phyloP scores from a whole-genome alignment of 2,329 filamentous ascomycete species.

The Lachnellula hyalina region DNA sequence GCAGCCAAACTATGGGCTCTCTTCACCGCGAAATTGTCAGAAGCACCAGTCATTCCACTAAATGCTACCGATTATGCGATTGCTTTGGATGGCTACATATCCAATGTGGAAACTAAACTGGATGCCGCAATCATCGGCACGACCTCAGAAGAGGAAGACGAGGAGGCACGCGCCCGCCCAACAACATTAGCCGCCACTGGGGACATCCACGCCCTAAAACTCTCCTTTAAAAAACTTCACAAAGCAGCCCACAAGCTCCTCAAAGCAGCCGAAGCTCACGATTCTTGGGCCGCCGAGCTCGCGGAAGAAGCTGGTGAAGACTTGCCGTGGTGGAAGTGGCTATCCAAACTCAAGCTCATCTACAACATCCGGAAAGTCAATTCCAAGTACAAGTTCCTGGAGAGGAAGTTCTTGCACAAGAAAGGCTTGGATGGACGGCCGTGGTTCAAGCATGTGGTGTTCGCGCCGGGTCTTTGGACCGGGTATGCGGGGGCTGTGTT shows the following conservation, averaged over 20 bases:
- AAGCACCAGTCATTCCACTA: constrained; percentile 46
- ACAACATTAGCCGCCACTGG: constrained; percentile 15
- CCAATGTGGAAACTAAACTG: constrained; percentile 27
- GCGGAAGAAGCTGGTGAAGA: constrained; percentile 42
- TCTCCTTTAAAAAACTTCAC: constrained; percentile 26
- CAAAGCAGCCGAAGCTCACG: constrained; percentile 23
- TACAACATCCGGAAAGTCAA: constrained; percentile 64
- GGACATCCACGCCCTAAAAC: constrained; percentile 19
- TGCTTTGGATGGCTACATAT: constrained; percentile 29
- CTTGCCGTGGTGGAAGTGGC: constrained; percentile 75
- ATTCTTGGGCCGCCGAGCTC: constrained; percentile 25
- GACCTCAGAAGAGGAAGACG: constrained; percentile 21
- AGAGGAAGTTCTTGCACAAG: constrained; percentile 72
- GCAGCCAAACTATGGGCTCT: constrained; percentile 49
- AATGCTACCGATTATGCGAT: constrained; percentile 42
- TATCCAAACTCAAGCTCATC: constrained; percentile 59
- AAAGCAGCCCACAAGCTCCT: constrained; percentile 22
- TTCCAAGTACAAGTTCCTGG: constrained; percentile 75
- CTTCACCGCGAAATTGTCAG: constrained; percentile 43
- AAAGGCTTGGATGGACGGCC: constrained; percentile 70
- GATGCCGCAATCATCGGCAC: constrained; percentile 18
- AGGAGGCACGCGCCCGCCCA: constrained; percentile 28
- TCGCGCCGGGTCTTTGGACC: constrained; percentile 86
- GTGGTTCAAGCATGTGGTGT: constrained; percentile 96
- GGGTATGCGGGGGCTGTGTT: constrained; percentile 75